Conservation (phyloP, 768 basidiomycete species). For the Hericium alpestre region DNA sequence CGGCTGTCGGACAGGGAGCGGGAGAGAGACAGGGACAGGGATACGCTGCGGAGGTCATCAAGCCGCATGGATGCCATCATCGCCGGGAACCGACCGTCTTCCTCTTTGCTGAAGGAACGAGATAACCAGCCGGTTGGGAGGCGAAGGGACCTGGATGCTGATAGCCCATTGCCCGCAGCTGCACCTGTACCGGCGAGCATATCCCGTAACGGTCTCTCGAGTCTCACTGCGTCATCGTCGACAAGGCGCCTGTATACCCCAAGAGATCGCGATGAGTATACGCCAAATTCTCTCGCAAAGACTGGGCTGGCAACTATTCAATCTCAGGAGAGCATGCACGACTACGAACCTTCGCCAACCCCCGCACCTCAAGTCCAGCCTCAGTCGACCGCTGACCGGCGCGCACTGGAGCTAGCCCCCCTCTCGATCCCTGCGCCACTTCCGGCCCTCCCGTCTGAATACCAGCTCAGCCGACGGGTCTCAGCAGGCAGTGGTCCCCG, state of each 20-base stretch:
- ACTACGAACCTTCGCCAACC: slow-evolving; percentile 38
- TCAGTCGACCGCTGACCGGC: slow-evolving; percentile 22
- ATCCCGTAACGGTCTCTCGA: slow-evolving; percentile 14
- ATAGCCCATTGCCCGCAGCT: slow-evolving; percentile 6
- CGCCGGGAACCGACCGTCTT: slow-evolving; percentile 12
- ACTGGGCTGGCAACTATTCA: slow-evolving; percentile 12
- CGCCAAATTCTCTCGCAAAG: slow-evolving; percentile 14
- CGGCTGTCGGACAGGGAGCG: slow-evolving; percentile 7
- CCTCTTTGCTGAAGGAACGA: slow-evolving; percentile 22
- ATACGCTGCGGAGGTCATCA: slow-evolving; percentile 8
- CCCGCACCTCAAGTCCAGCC: slow-evolving; percentile 26
- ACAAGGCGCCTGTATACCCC: slow-evolving; percentile 48
- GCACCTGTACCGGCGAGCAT: not conserved
- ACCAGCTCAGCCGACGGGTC: slow-evolving; percentile 19
- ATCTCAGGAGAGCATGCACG: slow-evolving; percentile 21
- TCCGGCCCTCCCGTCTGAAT: slow-evolving; percentile 51
- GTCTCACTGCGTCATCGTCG: slow-evolving; percentile 13
- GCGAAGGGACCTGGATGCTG: not conserved
- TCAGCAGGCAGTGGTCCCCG: slow-evolving; percentile 22
- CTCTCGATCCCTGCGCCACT: slow-evolving; percentile 50
- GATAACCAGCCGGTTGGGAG: slow-evolving; percentile 1
- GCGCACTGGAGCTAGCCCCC: slow-evolving; percentile 35
- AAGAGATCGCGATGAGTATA: slow-evolving; percentile 42
- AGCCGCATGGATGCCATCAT: slow-evolving; percentile 15
- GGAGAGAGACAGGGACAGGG: not conserved